Conservation (phyloP, 2,329 filamentous ascomycete genomes). For the Epicoccum sorghinum region DNA sequence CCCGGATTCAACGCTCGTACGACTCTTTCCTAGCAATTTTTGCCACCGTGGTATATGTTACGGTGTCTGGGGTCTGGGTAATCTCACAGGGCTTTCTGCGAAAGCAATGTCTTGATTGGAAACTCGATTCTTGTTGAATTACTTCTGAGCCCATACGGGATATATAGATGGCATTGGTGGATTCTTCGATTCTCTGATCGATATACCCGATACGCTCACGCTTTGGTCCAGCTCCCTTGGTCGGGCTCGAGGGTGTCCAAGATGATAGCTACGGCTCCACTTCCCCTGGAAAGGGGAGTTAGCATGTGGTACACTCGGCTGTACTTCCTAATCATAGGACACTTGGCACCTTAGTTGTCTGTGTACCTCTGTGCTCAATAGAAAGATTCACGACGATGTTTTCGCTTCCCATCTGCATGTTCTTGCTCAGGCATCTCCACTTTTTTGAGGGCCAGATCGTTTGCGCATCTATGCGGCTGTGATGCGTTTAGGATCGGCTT, state of each 20-base stretch:
- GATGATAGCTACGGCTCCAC: conserved; percentile 3
- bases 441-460: neutral
- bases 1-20: conserved; percentile 13
- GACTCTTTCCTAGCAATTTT: conserved; percentile 7
- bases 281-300: conserved; percentile 1
- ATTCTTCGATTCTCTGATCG: conserved; percentile 9
- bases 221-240: conserved; percentile 9
- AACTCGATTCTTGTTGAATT: conserved; percentile 11
- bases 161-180: conserved; percentile 16
- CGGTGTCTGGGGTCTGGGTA: neutral
- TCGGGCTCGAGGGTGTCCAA: conserved; percentile 4
- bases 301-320: conserved; percentile 14
- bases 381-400: conserved; percentile 15
- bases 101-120: conserved; percentile 3
- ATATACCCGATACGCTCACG: conserved; percentile 9
- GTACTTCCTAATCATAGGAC: conserved; percentile 16
- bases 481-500: conserved; percentile 2
- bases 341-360: conserved; percentile 7
- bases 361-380: conserved; percentile 18
- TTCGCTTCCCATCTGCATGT: neutral
- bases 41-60: conserved; percentile 1
- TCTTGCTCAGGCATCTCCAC: neutral
- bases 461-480: neutral
- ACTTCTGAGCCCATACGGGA: conserved; percentile 10
- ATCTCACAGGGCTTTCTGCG: neutral